phyloP scores from a whole-genome alignment of 495 filamentous ascomycete species.

The Xylaria castorea region DNA sequence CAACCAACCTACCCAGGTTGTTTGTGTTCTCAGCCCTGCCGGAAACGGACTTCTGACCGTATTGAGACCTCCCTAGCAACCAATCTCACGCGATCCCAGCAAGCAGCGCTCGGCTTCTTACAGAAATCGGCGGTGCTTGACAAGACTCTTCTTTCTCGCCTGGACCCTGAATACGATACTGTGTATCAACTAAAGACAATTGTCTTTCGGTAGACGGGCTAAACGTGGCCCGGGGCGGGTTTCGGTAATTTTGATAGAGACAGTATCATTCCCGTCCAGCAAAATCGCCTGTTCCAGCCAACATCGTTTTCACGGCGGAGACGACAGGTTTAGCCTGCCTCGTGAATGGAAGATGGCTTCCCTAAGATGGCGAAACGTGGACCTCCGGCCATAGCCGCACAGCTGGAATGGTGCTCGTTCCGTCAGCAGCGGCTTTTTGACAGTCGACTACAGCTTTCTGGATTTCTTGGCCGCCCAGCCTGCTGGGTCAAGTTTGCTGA shows the following conservation, averaged over 20 bases:
- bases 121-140: slow-evolving; percentile 1
- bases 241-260: slow-evolving; percentile 21
- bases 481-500: slow-evolving; percentile 14
- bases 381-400: slow-evolving; percentile 8
- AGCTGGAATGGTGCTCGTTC: slow-evolving; percentile 16
- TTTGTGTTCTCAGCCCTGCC: slow-evolving; percentile 28
- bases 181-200: not conserved
- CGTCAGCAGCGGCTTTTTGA: not conserved
- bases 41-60: slow-evolving; percentile 15
- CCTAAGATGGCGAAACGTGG: not conserved
- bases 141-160: not conserved
- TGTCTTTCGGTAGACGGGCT: slow-evolving; percentile 3
- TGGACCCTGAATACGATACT: slow-evolving; percentile 25
- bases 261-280: slow-evolving; percentile 21
- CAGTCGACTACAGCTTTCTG: not conserved
- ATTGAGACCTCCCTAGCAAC: slow-evolving; percentile 15
- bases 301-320: not conserved
- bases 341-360: not conserved
- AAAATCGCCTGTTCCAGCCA: slow-evolving; percentile 18
- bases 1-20: not conserved
- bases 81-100: slow-evolving; percentile 15
- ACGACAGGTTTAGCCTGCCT: not conserved
- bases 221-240: slow-evolving; percentile 14
- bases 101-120: slow-evolving; percentile 10
- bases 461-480: slow-evolving; percentile 1